Base-by-base conservation (phyloP, 2,329 filamentous ascomycete genomes). In the Aspergillus sergii region DNA sequence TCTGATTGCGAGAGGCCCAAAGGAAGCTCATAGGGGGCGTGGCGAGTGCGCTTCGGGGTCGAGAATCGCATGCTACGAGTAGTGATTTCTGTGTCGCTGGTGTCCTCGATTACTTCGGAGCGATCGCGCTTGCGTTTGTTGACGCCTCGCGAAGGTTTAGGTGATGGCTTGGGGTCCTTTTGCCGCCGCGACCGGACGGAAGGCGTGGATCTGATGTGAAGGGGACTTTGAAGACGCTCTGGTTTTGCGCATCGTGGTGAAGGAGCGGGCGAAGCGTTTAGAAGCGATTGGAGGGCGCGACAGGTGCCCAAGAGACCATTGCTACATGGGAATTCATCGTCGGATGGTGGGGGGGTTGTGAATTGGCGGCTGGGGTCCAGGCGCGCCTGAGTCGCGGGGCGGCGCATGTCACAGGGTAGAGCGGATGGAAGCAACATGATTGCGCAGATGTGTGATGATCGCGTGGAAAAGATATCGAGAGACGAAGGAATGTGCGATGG, bases 401-500 rank as follows among this genome's bases (percentile, higher is more conserved):
- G 77, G 66, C 75, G 75, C 70, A 73, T 69, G 66, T 82, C 80
- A 76, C 80, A 82, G 61, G 79, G 71, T 57, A 82, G 71, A 36
- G 80, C 80, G 10, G 80, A 82, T 62, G 80, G 80, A 62, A 82
- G 79, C 55, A 82, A 69, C 80, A 82, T 80, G 41, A 45, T 75
- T 68, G 66, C 60, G 64, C 57, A 39, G 34, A 34, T 34, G 45
- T 36, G 39, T 16, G 32, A 51, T 19, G 14, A 34, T 53, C 56
- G 14, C 8, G 46, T 53, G n/a, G 41, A 39, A 26, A 54, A 55
- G 32, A 56, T n/a, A 28, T 48, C 48, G 39, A 36, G 41, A 30
- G 26, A 54, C 32, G 46, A 56, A 36, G 34, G 62, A 65, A 57
- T 26, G 66, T 59, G 53, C 62, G 39, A 59, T 61, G 53, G 46